Base-by-base conservation (phyloP, 2,329 filamentous ascomycete genomes). In the Truncatella angustata region DNA sequence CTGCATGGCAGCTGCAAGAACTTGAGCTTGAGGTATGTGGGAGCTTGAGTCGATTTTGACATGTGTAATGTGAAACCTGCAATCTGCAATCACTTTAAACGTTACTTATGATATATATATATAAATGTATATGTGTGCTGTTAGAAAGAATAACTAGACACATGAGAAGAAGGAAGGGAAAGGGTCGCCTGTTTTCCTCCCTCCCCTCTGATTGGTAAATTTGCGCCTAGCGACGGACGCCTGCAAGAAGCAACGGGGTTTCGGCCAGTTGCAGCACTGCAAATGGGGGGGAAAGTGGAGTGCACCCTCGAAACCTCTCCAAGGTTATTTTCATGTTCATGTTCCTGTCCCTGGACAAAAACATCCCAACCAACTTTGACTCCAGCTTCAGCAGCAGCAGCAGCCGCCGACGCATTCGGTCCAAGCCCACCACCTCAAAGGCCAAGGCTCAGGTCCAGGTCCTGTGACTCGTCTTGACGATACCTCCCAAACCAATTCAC, bases 401-500 rank as follows among this genome's bases (percentile, higher is more conserved):
- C 23, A 34, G 20, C 46, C 21, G 46, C 30, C 35, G 35, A 49
- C 46, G 46, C 35, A 37, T 49, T 36, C 46, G 46, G 46, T 49
- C 46, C 21, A 49, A 34, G 30, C 30, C 37, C 30, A 36, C 26
- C 35, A 35, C 45, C n/a, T n/a, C n/a, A n/a, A n/a, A n/a, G n/a
- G n/a, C n/a, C n/a, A n/a, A n/a, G n/a, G n/a, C n/a, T n/a, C n/a
- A n/a, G n/a, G n/a, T n/a, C n/a, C n/a, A n/a, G n/a, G n/a, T n/a
- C n/a, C n/a, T n/a, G n/a, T n/a, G n/a, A n/a, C n/a, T n/a, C n/a
- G n/a, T n/a, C n/a, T n/a, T n/a, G n/a, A n/a, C n/a, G n/a, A n/a
- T n/a, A n/a, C n/a, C n/a, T n/a, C n/a, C n/a, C n/a, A n/a, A 44
- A 51, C 47, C 52, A 52, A 53, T 50, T 44, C 52, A 44, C 39